Evolutionary conservation across 331 rosid species (phyloP).

Genomic region (Spiraea crenata): DNA sequence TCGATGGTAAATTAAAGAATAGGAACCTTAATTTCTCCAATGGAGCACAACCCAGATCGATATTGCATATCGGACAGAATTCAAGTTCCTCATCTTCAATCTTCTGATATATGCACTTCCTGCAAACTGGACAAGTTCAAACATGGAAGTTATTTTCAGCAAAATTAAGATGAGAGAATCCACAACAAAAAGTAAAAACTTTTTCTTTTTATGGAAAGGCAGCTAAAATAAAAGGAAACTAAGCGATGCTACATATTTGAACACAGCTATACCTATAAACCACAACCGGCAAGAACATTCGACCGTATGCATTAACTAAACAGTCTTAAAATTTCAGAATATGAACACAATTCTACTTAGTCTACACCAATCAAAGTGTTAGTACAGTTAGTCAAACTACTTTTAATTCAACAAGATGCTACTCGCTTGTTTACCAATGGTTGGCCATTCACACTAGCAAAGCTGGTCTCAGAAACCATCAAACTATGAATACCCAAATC

Average conservation of each 20-base stretch:
- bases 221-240: neutral
- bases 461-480: slow-evolving; percentile 26
- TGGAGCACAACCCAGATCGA: slow-evolving; percentile 61
- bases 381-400: slow-evolving; percentile 30
- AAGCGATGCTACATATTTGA: neutral
- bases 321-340: neutral
- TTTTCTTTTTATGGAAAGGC: neutral
- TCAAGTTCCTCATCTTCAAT: slow-evolving; percentile 58
- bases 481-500: slow-evolving; percentile 41
- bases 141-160: neutral
- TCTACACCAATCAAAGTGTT: slow-evolving; percentile 5
- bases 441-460: slow-evolving; percentile 25
- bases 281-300: neutral
- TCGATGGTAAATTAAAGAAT: slow-evolving; percentile 10
- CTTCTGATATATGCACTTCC: slow-evolving; percentile 72
- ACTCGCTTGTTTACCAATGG: neutral
- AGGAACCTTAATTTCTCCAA: slow-evolving; percentile 63
- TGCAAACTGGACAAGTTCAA: slow-evolving; percentile 67
- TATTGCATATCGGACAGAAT: slow-evolving; percentile 66
- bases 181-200: neutral
- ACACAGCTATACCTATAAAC: neutral
- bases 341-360: slow-evolving; percentile 5
- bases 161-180: neutral
- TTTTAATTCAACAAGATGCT: neutral
- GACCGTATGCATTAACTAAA: neutral